Conservation (phyloP, 129 eudicot genomes). For the Oenanthe sinensis region DNA sequence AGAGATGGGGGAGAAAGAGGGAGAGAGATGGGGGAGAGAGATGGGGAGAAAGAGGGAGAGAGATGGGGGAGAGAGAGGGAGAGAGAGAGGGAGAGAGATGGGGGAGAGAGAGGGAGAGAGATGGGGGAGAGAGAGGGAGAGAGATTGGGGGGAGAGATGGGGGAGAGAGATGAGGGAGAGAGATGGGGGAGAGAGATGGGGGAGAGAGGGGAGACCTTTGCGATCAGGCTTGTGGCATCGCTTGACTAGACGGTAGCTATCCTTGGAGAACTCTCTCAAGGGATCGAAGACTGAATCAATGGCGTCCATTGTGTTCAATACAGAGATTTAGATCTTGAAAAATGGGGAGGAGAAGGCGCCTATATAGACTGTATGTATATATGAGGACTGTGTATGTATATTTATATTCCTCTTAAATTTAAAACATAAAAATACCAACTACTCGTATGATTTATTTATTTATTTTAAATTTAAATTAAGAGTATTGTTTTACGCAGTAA, state of each 20-base stretch:
- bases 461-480: too few relatives aligned
- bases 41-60: too few relatives aligned
- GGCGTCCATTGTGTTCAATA: constrained; percentile 42
- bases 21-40: too few relatives aligned
- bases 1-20: neutral
- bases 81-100: neutral
- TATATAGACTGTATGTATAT: too few relatives aligned
- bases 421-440: too few relatives aligned
- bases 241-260: constrained; percentile 84
- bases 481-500: too few relatives aligned
- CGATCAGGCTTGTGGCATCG: constrained; percentile 95
- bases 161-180: neutral
- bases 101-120: neutral
- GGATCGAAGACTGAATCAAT: constrained; percentile 81
- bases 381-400: too few relatives aligned
- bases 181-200: neutral
- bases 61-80: too few relatives aligned
- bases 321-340: neutral
- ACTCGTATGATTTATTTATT: too few relatives aligned
- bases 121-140: neutral
- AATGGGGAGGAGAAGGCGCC: neutral
- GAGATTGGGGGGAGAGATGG: neutral
- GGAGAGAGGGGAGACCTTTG: constrained; percentile 42
- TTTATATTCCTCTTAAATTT: too few relatives aligned
- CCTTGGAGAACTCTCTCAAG: constrained; percentile 79